Percentiles rank a stretch among this genome's conserved stretches.
Evolutionary conservation across 129 eudicot species (phyloP).

Genomic region (Tagetes erecta): DNA sequence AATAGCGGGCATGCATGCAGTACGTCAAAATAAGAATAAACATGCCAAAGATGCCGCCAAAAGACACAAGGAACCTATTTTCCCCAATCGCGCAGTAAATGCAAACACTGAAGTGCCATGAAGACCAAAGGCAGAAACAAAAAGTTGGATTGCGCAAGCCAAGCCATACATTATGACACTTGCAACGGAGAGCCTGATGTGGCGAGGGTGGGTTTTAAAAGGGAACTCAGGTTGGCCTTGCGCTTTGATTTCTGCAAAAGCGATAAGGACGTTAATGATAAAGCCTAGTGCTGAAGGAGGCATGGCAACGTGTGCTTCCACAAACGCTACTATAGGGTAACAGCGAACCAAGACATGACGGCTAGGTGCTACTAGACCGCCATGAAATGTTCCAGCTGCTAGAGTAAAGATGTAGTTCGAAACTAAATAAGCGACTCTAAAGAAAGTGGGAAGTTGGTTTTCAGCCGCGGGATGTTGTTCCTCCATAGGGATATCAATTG

Average conservation of each 20-base stretch:
- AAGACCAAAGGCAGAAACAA: background rate
- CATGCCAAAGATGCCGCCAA: constrained; percentile 12
- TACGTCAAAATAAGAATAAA: background rate
- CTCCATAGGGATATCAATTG: no score
- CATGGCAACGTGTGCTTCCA: background rate
- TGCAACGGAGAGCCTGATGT: background rate
- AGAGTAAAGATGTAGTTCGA: no score
- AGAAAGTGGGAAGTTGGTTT: background rate
- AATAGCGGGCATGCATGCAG: background rate
- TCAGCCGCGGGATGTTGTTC: background rate
- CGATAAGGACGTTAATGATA: background rate
- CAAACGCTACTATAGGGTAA: background rate
- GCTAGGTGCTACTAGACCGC: background rate
- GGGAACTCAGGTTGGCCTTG: constrained; percentile 23
- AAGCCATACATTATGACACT: constrained; percentile 13
- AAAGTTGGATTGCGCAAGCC: background rate
- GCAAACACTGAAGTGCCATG: background rate
- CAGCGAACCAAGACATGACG: background rate
- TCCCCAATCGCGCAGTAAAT: background rate
- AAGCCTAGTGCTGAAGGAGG: background rate
- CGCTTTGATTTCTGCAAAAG: background rate
- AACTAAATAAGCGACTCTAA: background rate
- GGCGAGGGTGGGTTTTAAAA: constrained; percentile 11
- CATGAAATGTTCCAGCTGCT: no score
- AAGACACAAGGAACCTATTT: background rate